Evolutionary conservation across 257 asterid species (phyloP).

Genomic region (Scutellaria baicalensis): DNA sequence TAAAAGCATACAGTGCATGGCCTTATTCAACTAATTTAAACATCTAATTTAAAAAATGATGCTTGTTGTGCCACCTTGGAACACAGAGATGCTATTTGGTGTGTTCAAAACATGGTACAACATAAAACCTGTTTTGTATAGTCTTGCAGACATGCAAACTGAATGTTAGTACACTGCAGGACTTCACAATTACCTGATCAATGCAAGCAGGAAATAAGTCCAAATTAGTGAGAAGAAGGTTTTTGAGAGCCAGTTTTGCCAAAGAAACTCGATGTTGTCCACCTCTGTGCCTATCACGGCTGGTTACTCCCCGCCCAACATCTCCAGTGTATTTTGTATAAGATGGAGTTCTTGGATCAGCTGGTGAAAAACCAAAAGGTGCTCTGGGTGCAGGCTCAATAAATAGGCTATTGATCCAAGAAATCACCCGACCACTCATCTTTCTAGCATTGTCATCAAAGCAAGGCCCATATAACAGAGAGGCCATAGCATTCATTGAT

Average conservation of each 20-base stretch:
- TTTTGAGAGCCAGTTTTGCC: slow-evolving; percentile 88
- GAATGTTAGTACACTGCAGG: not conserved
- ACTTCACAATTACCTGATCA: slow-evolving; percentile 70
- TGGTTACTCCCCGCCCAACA: slow-evolving; percentile 71
- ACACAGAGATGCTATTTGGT: not conserved
- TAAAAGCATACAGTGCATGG: not conserved
- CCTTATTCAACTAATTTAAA: not conserved
- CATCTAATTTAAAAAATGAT: not conserved
- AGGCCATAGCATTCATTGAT: slow-evolving; percentile 99
- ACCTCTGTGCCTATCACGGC: slow-evolving; percentile 96
- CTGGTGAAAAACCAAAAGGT: slow-evolving; percentile 96
- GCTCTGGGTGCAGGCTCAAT: slow-evolving; percentile 98
- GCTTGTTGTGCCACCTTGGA: not conserved
- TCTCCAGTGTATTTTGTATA: slow-evolving; percentile 76
- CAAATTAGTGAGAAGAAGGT: slow-evolving; percentile 94
- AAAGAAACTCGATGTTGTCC: slow-evolving; percentile 88
- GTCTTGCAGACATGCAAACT: slow-evolving; percentile 5
- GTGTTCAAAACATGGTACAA: slow-evolving; percentile 6
- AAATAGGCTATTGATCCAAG: slow-evolving; percentile 97
- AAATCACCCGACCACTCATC: slow-evolving; percentile 98
- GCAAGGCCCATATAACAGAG: slow-evolving; percentile 94
- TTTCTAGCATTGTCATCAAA: slow-evolving; percentile 98
- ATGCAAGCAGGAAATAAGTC: slow-evolving; percentile 98
- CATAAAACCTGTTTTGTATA: not conserved
- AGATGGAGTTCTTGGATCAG: slow-evolving; percentile 99